These are phyloP conservation scores for Neofusicoccum laricinum DNA, from an alignment of 2,329 filamentous ascomycete species.

Conservation along the genomic window DNA sequence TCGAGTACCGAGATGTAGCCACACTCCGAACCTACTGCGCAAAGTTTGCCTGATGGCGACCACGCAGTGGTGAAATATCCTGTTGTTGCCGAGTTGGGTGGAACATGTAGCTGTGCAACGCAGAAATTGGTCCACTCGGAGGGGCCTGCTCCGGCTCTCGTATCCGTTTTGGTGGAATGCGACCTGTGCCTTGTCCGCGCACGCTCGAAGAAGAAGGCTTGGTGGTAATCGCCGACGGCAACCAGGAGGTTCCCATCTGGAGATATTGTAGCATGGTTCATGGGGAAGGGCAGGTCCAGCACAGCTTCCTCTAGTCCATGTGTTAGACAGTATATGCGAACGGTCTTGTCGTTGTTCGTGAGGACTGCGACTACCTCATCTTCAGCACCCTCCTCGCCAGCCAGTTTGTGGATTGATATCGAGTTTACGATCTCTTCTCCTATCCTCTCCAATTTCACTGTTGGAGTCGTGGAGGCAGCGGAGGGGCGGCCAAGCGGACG, in stretches of 20 bases:
- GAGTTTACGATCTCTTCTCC: slow-evolving; percentile 66
- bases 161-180: slow-evolving; percentile 25
- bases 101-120: slow-evolving; percentile 42
- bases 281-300: slow-evolving; percentile 74
- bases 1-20: slow-evolving; percentile 76
- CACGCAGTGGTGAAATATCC: slow-evolving; percentile 78
- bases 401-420: slow-evolving; percentile 59
- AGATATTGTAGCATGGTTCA: slow-evolving; percentile 93
- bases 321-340: slow-evolving; percentile 76
- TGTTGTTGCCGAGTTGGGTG: slow-evolving; percentile 33
- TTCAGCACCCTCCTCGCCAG: slow-evolving; percentile 37
- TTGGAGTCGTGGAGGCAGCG: slow-evolving; percentile 28
- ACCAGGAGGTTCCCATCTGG: slow-evolving; percentile 79
- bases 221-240: slow-evolving; percentile 83
- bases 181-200: slow-evolving; percentile 23
- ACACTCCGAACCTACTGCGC: slow-evolving; percentile 77
- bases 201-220: slow-evolving; percentile 76
- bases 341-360: slow-evolving; percentile 88
- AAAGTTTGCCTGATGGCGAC: slow-evolving; percentile 66
- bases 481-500: slow-evolving; percentile 26
- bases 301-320: slow-evolving; percentile 66
- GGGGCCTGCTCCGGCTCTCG: not conserved
- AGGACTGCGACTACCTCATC: slow-evolving; percentile 70
- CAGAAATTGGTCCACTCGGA: slow-evolving; percentile 39
- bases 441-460: slow-evolving; percentile 56